phyloP scores from a whole-genome alignment of 257 asterid genomes.

The Nicotiana benthamiana region DNA sequence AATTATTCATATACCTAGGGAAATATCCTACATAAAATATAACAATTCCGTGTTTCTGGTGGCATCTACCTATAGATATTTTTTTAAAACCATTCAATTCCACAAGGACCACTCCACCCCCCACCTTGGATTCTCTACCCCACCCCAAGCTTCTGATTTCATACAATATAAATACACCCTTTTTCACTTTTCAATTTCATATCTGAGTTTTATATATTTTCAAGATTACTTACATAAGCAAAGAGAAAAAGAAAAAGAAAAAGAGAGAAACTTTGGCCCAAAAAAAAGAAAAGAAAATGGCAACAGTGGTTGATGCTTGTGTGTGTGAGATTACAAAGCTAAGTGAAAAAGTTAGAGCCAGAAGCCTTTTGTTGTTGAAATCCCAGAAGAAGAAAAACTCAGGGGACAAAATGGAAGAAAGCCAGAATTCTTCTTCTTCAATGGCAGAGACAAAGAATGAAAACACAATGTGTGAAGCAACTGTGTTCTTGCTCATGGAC shows the following conservation, averaged over 20 bases:
- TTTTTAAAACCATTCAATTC: constrained; percentile 6
- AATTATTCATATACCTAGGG: not conserved
- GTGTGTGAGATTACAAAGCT: constrained; percentile 49
- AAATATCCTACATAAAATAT: constrained; percentile 34
- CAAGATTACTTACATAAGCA: not conserved
- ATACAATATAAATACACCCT: not conserved
- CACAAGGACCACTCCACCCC: not conserved
- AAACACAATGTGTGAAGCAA: constrained; percentile 41
- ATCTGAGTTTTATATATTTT: not conserved
- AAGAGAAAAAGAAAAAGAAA: constrained; percentile 1
- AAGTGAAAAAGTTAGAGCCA: constrained; percentile 34
- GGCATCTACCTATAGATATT: constrained; percentile 20
- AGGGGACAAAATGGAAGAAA: constrained; percentile 19
- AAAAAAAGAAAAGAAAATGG: constrained; percentile 21
- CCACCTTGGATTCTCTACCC: not conserved
- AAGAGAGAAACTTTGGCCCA: not conserved
- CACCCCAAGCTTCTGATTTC: not conserved
- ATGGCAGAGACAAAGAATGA: constrained; percentile 17
- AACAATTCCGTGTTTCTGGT: constrained; percentile 12
- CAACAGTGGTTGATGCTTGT: constrained; percentile 49
- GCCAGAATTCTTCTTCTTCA: constrained; percentile 17
- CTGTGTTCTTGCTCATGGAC: constrained; percentile 58
- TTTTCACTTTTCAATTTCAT: not conserved
- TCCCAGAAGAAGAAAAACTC: constrained; percentile 15
- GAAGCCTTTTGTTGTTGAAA: constrained; percentile 27